A percentile compares a stretch with the other conserved stretches of the same genome.
Conservation (phyloP, 2,329 filamentous ascomycete genomes). For the Colletotrichum agaves region DNA sequence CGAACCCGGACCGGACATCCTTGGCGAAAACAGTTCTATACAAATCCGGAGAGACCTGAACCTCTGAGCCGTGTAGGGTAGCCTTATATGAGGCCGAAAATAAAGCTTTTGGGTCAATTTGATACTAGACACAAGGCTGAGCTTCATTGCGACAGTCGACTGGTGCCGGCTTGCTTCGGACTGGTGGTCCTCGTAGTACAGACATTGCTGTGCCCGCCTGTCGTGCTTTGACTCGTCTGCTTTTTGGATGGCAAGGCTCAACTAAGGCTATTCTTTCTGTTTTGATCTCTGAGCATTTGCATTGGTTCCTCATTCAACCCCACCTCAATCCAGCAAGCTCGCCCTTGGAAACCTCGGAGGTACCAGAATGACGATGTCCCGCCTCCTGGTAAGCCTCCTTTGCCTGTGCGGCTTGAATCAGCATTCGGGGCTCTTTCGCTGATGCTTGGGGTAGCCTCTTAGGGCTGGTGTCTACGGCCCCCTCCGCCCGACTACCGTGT, state of each 20-base stretch:
- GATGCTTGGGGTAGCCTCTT: background rate
- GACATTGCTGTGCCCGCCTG: conserved; percentile 5
- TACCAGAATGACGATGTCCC: conserved; percentile 14
- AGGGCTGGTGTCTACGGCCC: background rate
- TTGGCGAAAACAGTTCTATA: background rate
- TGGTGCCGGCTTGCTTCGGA: background rate
- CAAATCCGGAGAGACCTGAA: background rate
- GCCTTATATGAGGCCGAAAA: background rate
- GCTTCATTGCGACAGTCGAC: conserved; percentile 14
- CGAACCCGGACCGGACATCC: background rate
- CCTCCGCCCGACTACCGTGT: conserved; percentile 3
- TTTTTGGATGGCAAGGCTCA: background rate
- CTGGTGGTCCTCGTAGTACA: background rate
- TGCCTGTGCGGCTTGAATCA: background rate
- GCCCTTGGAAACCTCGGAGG: background rate
- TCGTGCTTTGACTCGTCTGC: background rate
- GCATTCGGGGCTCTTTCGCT: background rate
- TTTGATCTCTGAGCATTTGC: background rate
- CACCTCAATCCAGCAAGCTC: background rate
- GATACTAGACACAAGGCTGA: conserved; percentile 9
- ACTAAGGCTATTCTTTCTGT: background rate
- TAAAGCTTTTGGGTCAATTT: background rate
- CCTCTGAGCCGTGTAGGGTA: background rate
- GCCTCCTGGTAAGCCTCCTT: conserved; percentile 19
- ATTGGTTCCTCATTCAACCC: background rate